phyloP scores from a whole-genome alignment of 192 early-diverging fungal genomes.

The Entomortierella beljakovae region DNA sequence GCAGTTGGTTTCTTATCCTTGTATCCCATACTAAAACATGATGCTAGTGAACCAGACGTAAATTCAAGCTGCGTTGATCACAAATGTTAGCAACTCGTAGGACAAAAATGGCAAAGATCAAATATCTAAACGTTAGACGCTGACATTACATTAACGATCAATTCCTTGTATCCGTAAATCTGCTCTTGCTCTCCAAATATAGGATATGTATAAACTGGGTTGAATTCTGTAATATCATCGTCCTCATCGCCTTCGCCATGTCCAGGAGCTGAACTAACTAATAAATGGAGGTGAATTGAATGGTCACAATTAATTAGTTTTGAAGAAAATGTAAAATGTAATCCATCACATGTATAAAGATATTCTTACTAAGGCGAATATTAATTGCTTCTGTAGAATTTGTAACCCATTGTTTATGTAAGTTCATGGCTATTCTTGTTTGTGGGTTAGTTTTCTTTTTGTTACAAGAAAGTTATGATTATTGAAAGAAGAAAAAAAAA shows the following conservation, averaged over 20 bases:
- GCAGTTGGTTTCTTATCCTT: conserved; percentile 71
- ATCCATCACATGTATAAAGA: neutral
- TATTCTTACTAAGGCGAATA: conserved; percentile 34
- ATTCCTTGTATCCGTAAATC: conserved; percentile 90
- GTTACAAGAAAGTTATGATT: no score
- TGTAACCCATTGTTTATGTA: conserved; percentile 47
- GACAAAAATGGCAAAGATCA: neutral
- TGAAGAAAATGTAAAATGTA: neutral
- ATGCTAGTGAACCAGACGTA: conserved; percentile 80
- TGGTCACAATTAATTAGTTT: neutral
- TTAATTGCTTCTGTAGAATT: conserved; percentile 51
- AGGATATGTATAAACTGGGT: conserved; percentile 89
- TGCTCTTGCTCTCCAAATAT: conserved; percentile 91
- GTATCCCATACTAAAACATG: conserved; percentile 76
- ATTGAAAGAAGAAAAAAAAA: no score
- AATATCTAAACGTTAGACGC: neutral
- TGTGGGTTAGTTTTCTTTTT: neutral
- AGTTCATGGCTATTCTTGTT: conserved; percentile 21
- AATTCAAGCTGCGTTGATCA: conserved; percentile 72
- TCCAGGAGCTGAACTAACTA: conserved; percentile 29
- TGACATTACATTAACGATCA: conserved; percentile 66
- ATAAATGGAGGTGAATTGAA: neutral
- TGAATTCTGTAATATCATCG: conserved; percentile 66
- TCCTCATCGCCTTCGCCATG: conserved; percentile 52
- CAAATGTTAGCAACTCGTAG: neutral